Conservation (phyloP, 257 asterid genomes). For the Mentha longifolia region DNA sequence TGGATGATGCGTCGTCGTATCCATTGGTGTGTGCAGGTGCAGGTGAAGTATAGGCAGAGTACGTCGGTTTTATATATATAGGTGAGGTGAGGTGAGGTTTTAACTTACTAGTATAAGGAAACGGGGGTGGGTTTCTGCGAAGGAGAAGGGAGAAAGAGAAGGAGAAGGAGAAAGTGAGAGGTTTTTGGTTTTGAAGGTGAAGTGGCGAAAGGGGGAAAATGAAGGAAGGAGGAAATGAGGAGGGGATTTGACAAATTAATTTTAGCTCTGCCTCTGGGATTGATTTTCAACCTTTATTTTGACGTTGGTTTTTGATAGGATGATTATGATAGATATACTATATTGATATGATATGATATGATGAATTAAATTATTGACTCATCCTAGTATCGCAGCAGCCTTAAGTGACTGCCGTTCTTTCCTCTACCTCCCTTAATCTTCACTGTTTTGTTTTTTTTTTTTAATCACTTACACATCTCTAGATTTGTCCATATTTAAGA, state of each 20-base stretch:
- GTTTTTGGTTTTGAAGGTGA: neutral
- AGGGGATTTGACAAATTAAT: conserved; percentile 16
- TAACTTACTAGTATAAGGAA: too few species aligned
- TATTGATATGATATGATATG: too few species aligned
- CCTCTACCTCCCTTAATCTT: neutral
- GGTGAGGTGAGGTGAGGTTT: too few species aligned
- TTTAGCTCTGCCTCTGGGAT: neutral
- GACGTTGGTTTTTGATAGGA: neutral
- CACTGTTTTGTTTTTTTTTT: too few species aligned
- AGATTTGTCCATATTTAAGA: too few species aligned
- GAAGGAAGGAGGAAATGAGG: conserved; percentile 55
- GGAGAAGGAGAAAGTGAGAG: conserved; percentile 35
- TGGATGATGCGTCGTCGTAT: neutral
- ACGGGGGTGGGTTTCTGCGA: too few species aligned
- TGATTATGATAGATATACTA: too few species aligned
- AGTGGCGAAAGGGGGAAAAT: conserved; percentile 19
- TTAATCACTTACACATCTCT: too few species aligned
- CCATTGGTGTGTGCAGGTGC: neutral
- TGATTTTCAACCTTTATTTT: conserved; percentile 8
- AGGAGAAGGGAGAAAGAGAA: conserved; percentile 3
- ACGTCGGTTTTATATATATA: too few species aligned
- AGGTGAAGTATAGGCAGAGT: too few species aligned
- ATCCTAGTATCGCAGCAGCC: conserved; percentile 13
- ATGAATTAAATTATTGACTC: neutral
- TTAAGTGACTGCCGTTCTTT: neutral